phyloP scores from a whole-genome alignment of 2,329 filamentous ascomycete genomes.

The Sporothrix phasma region DNA sequence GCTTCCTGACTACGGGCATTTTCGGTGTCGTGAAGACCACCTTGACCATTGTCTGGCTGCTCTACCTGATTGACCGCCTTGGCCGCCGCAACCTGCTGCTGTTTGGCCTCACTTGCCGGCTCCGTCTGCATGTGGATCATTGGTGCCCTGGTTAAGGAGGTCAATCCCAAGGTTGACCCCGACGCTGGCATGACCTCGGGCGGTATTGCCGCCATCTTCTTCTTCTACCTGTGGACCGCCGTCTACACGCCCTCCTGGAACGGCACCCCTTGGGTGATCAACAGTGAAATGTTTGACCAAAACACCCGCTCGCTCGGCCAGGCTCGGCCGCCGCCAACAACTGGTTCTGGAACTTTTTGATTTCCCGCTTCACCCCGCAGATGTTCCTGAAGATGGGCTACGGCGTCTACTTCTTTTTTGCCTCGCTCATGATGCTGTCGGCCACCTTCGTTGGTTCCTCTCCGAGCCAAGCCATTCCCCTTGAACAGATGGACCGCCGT shows the following conservation, averaged over 20 bases:
- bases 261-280: constrained; percentile 66
- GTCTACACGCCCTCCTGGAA: constrained; percentile 67
- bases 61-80: constrained; percentile 55
- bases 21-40: constrained; percentile 68
- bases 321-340: constrained; percentile 62
- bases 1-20: constrained; percentile 56
- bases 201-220: constrained; percentile 54
- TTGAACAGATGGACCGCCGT: constrained; percentile 54
- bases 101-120: constrained; percentile 42
- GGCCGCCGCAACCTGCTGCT: constrained; percentile 51
- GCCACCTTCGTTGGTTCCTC: constrained; percentile 51
- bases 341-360: constrained; percentile 64
- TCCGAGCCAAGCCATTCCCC: constrained; percentile 55
- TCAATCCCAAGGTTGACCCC: constrained; percentile 29
- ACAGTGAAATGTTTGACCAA: constrained; percentile 65
- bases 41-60: constrained; percentile 58
- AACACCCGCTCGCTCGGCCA: constrained; percentile 61
- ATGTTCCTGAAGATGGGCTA: constrained; percentile 52
- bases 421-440: constrained; percentile 48
- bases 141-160: constrained; percentile 48
- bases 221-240: constrained; percentile 66
- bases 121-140: constrained; percentile 56
- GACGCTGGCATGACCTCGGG: constrained; percentile 24
- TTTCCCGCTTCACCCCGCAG: constrained; percentile 56
- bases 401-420: constrained; percentile 62